Evolutionary conservation across 2,329 filamentous ascomycete genomes (phyloP).

Genomic region (Aspergillus persii): DNA sequence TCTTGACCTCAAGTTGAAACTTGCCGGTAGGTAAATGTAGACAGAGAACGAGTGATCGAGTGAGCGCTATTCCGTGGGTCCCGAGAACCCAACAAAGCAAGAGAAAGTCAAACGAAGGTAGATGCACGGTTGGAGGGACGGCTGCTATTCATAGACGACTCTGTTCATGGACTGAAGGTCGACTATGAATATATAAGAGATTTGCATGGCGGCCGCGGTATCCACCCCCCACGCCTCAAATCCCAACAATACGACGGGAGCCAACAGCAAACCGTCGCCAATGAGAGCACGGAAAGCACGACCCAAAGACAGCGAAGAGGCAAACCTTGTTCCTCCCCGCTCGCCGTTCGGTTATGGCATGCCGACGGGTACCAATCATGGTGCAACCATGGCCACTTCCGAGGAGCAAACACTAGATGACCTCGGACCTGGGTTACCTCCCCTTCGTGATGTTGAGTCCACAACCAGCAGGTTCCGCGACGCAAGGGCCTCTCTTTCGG

Average conservation of each 20-base stretch:
- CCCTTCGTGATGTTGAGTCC: background rate
- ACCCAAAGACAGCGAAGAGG: background rate
- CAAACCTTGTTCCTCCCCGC: background rate
- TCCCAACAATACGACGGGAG: too few species aligned
- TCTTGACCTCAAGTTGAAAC: background rate
- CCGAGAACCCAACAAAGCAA: background rate
- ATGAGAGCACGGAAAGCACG: background rate
- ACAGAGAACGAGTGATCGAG: background rate
- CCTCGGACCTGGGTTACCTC: background rate
- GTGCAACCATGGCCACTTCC: background rate
- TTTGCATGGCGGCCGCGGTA: too few species aligned
- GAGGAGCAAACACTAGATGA: background rate
- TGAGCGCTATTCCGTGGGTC: too few species aligned
- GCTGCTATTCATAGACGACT: too few species aligned
- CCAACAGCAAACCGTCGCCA: background rate
- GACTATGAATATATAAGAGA: too few species aligned
- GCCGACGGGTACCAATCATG: background rate
- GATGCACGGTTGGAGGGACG: background rate
- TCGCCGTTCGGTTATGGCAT: constrained; percentile 1
- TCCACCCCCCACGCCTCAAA: too few species aligned
- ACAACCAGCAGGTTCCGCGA: background rate
- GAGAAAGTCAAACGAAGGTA: background rate
- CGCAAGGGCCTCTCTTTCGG: background rate
- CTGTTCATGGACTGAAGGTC: background rate
- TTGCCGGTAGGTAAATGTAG: background rate